A percentile compares a stretch with the other conserved stretches of the same genome.
These are phyloP conservation scores for Isatis tinctoria DNA, from an alignment of 345 rosid genomes.

Conservation along the genomic window DNA sequence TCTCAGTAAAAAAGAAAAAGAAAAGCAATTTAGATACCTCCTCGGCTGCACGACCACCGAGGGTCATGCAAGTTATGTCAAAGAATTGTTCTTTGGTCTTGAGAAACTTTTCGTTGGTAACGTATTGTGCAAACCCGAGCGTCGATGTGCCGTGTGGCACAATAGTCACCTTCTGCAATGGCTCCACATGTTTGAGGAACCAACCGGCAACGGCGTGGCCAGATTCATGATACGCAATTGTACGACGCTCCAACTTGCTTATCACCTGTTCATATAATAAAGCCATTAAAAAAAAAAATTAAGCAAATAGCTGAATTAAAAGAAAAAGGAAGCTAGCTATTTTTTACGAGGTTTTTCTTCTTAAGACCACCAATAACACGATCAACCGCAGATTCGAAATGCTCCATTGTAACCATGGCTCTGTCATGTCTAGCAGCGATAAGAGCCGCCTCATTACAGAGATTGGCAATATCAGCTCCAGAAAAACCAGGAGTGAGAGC, in stretches of 20 bases:
- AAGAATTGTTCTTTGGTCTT: constrained; percentile 96
- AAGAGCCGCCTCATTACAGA: constrained; percentile 92
- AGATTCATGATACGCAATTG: too few species aligned
- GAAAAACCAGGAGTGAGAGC: constrained; percentile 99
- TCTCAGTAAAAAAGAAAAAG: too few species aligned
- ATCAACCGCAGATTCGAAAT: constrained; percentile 92
- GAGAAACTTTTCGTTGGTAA: constrained; percentile 88
- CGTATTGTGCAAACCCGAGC: constrained; percentile 93
- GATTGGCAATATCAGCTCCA: constrained; percentile 96
- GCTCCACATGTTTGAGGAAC: constrained; percentile 95
- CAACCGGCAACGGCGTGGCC: constrained; percentile 96
- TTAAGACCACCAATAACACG: constrained; percentile 97
- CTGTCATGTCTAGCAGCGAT: constrained; percentile 75
- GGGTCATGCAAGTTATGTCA: constrained; percentile 98
- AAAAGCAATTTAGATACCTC: constrained; percentile 45
- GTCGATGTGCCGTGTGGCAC: constrained; percentile 98
- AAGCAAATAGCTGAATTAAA: too few species aligned
- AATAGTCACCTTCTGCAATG: constrained; percentile 86
- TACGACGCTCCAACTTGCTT: constrained; percentile 82
- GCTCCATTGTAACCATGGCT: constrained; percentile 57
- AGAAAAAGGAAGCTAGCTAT: not conserved
- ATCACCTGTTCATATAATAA: constrained; percentile 50
- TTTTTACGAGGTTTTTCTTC: constrained; percentile 82
- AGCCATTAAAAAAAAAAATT: too few species aligned
- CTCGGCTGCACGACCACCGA: constrained; percentile 97